phyloP scores from a whole-genome alignment of 106 monocot species.

The Iris macrosiphon region DNA sequence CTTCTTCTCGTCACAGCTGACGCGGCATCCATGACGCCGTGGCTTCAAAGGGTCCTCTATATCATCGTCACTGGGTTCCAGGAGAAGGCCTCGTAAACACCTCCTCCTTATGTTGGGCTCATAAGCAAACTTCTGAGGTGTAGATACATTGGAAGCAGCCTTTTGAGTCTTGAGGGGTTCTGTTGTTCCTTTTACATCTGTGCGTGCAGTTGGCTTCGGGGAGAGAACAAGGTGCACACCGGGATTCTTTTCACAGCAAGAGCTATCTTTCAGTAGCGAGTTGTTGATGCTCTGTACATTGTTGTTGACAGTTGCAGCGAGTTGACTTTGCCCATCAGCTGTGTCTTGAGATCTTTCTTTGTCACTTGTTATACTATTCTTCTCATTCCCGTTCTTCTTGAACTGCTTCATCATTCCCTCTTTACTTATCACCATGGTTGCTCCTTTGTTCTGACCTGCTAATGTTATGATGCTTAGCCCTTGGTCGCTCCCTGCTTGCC shows the following conservation, averaged over 20 bases:
- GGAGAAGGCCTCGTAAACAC: conserved; percentile 59
- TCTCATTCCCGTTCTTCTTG: not conserved
- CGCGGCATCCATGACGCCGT: conserved; percentile 57
- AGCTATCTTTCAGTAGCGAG: conserved; percentile 37
- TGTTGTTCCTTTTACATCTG: not conserved
- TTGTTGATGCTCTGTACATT: conserved; percentile 75
- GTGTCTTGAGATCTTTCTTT: not conserved
- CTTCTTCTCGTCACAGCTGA: conserved; percentile 32
- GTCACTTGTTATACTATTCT: not conserved
- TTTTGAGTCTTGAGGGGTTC: conserved; percentile 6
- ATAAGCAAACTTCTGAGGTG: conserved; percentile 21
- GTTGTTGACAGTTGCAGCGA: conserved; percentile 33
- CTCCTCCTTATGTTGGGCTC: conserved; percentile 57
- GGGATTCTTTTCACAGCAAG: conserved; percentile 28
- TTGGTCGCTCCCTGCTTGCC: conserved; percentile 13
- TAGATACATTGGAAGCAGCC: conserved; percentile 3
- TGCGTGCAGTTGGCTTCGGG: conserved; percentile 1
- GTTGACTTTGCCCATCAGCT: not conserved
- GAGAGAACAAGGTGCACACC: conserved; percentile 41
- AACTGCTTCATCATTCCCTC: not conserved
- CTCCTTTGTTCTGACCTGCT: conserved; percentile 78
- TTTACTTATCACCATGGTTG: conserved; percentile 41
- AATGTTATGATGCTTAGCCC: conserved; percentile 52
- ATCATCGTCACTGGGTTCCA: conserved; percentile 63
- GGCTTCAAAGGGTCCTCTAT: conserved; percentile 41